Evolutionary conservation across 2,329 filamentous ascomycete species (phyloP), one percentile per base, ranked within the genome.

Genomic region (Exserohilum turcica): DNA sequence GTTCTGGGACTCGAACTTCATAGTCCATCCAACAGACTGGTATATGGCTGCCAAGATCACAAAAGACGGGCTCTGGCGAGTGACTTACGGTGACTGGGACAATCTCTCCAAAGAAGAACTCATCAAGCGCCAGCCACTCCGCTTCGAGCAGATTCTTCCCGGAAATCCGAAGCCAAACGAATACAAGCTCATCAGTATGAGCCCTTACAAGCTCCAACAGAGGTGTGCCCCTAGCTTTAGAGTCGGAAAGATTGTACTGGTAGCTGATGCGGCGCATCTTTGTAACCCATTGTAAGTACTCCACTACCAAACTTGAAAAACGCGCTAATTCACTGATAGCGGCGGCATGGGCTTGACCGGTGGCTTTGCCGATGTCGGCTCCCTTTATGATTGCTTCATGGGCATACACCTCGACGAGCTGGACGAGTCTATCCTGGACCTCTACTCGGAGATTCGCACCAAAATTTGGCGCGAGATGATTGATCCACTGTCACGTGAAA

Each of bases 281-380:
- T 81, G 79, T 60, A 81, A 82, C 56, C 79, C 80, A 16, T 81
- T 81, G 67, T 70, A 61, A 45, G 61, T 46, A 6, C 12, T 3
- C 2, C 36, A n/a, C n/a, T n/a, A n/a, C 15, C n/a, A 5, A 21
- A 15, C 21, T 13, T 2, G 3, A 1, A 12, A 10, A 2, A 13
- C 10, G 43, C 4, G 48, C 52, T 63, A 43, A 64, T 18, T 19
- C 31, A n/a, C 6, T 15, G 5, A 13, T 53, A 71, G 68, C 71
- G 85, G 85, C 39, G 85, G 85, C 0, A 74, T 87, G 13, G 85
- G 85, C 1, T 80, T 87, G 43, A 87, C 84, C 0, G 84, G 84
- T 5, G 85, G 85, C 0, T 83, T 88, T 48, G 82, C 84, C n/a
- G 85, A 87, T 59, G 79, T 85, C 2, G 84, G 83, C 9, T 83